Percentiles rank a stretch among this genome's conserved stretches.
Conservation (phyloP, 163 green algal species). For the Coccomyxa subellipsoidea region DNA sequence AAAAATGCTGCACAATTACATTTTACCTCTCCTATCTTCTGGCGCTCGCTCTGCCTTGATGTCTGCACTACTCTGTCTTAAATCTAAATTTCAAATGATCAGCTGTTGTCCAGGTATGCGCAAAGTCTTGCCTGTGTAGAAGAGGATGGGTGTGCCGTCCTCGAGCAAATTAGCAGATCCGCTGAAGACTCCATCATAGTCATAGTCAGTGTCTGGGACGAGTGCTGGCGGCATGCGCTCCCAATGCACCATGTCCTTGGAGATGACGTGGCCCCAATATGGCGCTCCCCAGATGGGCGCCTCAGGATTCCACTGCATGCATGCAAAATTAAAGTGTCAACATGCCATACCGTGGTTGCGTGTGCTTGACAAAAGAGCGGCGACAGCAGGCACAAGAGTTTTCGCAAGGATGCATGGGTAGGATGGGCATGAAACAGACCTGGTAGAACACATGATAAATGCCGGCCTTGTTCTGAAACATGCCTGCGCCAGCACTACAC, state of each 20-base stretch:
- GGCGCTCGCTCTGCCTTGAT: no score
- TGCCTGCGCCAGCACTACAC: constrained; percentile 38
- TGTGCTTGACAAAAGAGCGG: no score
- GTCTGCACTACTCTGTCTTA: no score
- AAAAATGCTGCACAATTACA: no score
- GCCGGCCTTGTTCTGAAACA: neutral
- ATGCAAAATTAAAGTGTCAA: no score
- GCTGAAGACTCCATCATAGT: constrained; percentile 40
- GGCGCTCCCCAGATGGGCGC: constrained; percentile 28
- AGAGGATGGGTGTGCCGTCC: constrained; percentile 27
- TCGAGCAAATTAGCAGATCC: constrained; percentile 26
- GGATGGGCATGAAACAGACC: neutral
- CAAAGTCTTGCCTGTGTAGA: constrained; percentile 34
- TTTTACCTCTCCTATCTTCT: no score
- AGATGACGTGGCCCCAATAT: constrained; percentile 21
- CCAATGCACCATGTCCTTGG: constrained; percentile 36
- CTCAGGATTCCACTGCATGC: constrained; percentile 17
- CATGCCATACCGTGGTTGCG: no score
- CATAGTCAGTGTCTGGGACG: constrained; percentile 32
- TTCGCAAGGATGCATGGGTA: no score
- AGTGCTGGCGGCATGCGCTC: constrained; percentile 30
- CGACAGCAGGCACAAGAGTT: no score
- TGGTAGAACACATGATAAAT: constrained; percentile 11
- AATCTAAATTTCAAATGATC: no score
- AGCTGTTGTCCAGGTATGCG: neutral